Conservation (phyloP, 2,329 filamentous ascomycete genomes). For the Neospermospora avenae region DNA sequence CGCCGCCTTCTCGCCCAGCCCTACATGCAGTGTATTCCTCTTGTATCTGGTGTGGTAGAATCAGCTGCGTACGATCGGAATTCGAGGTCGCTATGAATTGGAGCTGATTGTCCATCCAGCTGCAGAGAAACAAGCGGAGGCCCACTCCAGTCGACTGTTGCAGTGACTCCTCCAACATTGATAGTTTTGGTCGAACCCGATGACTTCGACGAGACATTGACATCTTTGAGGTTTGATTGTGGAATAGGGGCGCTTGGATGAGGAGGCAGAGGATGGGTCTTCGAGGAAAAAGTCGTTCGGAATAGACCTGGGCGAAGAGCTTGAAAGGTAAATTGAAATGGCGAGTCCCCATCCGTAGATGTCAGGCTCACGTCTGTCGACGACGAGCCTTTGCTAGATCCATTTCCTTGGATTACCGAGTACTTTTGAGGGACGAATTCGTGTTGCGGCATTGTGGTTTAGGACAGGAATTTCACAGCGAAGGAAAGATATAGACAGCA, state of each 20-base stretch:
- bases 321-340: constrained; percentile 61
- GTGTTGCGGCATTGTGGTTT: constrained; percentile 22
- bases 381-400: neutral
- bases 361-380: constrained; percentile 20
- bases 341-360: constrained; percentile 27
- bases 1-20: constrained; percentile 68
- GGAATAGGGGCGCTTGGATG: constrained; percentile 57
- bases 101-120: constrained; percentile 46
- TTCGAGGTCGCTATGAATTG: constrained; percentile 60
- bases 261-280: constrained; percentile 60
- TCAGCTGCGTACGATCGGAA: constrained; percentile 65
- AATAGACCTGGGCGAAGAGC: constrained; percentile 61
- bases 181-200: constrained; percentile 41
- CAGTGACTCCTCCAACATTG: constrained; percentile 46
- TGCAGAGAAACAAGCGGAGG: constrained; percentile 57
- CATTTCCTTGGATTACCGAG: constrained; percentile 17
- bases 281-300: constrained; percentile 63
- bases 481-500: neutral
- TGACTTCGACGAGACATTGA: constrained; percentile 31
- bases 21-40: constrained; percentile 61
- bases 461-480: neutral
- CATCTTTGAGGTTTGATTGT: constrained; percentile 22
- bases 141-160: constrained; percentile 55
- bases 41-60: constrained; percentile 60
- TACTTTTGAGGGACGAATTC: constrained; percentile 26